Base-by-base conservation (phyloP, 106 monocot species). In the Dioscorea zingiberensis region DNA sequence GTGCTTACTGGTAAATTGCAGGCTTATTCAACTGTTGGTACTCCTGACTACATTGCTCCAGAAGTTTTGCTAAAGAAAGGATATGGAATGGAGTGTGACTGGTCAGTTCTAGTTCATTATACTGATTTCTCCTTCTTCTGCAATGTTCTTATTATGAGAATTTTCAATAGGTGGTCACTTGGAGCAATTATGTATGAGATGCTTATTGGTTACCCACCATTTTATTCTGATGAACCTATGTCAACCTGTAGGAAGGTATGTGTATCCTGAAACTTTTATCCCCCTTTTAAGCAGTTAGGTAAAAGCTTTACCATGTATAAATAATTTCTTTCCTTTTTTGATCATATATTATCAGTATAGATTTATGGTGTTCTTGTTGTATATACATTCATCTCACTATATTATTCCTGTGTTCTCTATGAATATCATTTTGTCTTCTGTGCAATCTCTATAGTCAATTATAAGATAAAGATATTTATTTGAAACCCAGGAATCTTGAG, bases 171-270 rank as follows among this genome's bases (percentile, higher is more conserved):
- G 83, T 83, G 83, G 83, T 83, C 83, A 38, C 70, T 83, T 32
- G 83, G 83, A 38, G 83, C 83, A 57, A 73, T 73, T 12, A 73
- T 66, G 73, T 73, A 65, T 66, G 73, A 73, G 38, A 73, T 73
- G 73, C 73, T 83, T 71, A 67, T 83, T 22, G 83, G 83, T 27
- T 83, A 83, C 55, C 83, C 83, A 44, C 83, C 83, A 46, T 83
- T 83, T 67, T 83, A 83, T 74, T 78, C 83, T 27, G 83, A 83
- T 55, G 83, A 83, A n/a, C 83, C 83, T 45, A 78, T 83, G 68
- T 63, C 78, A 67, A 83, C 83, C 17, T 83, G 83, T 66, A 66
- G 74, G 70, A 83, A 83, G 83, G 83, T 83, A 18, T 28, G 14
- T 16, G 19, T 18, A 51, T 51, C 15, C 38, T 38, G 6, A 0